Evolutionary conservation across 371 early-diverging fungal genomes (phyloP), one percentile per base, ranked within the genome.

Genomic region (Mortierella sp.): DNA sequence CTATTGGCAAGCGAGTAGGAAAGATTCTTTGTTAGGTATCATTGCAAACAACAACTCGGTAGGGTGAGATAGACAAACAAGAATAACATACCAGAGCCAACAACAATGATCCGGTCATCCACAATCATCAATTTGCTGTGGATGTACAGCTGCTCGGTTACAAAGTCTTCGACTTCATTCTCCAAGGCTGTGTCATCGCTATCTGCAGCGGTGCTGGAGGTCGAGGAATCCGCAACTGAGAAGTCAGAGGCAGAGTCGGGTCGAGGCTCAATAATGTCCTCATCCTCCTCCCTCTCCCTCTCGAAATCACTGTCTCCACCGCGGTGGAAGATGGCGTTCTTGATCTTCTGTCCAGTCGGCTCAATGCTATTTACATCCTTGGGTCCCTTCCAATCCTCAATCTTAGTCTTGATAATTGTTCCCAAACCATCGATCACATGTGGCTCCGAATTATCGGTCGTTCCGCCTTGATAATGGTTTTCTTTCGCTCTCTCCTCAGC

Each of bases 121-220:
- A 95, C 91, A 72, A 98, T 95, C 90, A 97, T 88, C 47, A 97
- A 71, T 74, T 98, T 98, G 74, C 92, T 91, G 82, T 98, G 98
- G 56, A 97, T 89, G 75, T 98, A 97, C 46, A 97, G 81, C 57
- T 93, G 86, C 77, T 98, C 97, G 7, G 92, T 92, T 0, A 94
- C 92, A 77, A 88, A 88, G 61, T 83, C 75, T 43, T 81, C 77
- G 1, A 81, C 83, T 59, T 82, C 66, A 59, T 84, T 74, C 1
- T 70, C 75, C 47, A 67, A 62, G 1, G 64, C 62, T 14, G 47
- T 50, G n/a, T 47, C 18, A 25, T 74, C 64, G 30, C 53, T 79
- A 14, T 57, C 74, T 7, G 70, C 43, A 28, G 57, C 62, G 19
- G 55, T 60, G 28, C 19, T 59, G 45, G 50, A 37, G 29, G 70